These are phyloP conservation scores for Carex littledalei DNA, from an alignment of 176 grass and related monocot genomes.

Conservation along the genomic window DNA sequence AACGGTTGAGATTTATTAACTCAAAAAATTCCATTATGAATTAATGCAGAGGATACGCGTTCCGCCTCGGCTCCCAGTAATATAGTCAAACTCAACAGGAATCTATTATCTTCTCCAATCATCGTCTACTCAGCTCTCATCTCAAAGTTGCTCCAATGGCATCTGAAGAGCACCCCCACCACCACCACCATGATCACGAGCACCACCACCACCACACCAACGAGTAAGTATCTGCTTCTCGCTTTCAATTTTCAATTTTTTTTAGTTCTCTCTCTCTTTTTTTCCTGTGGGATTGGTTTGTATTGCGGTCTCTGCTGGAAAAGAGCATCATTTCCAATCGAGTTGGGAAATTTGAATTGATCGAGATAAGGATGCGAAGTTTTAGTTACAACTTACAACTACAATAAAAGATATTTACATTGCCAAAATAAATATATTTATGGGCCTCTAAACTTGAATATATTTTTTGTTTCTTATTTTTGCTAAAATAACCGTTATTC, in stretches of 20 bases:
- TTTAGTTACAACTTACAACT: not conserved
- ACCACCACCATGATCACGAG: not conserved
- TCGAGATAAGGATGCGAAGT: not conserved
- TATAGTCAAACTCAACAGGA: not conserved
- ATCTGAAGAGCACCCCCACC: constrained; percentile 41
- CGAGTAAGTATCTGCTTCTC: constrained; percentile 11
- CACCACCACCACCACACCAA: constrained; percentile 36
- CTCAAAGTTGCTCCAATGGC: constrained; percentile 40
- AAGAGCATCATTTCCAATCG: not conserved
- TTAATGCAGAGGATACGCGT: too few species aligned
- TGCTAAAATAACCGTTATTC: too few species aligned
- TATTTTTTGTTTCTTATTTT: too few species aligned
- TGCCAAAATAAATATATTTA: not conserved
- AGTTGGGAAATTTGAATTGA: not conserved
- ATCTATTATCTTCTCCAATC: not conserved
- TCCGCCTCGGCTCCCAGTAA: not conserved
- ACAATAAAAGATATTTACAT: not conserved
- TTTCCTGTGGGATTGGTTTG: not conserved
- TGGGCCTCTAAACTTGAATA: too few species aligned
- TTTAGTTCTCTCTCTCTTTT: not conserved
- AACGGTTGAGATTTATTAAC: too few species aligned
- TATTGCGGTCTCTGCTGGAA: not conserved
- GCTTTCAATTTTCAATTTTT: not conserved
- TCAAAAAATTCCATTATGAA: too few species aligned
- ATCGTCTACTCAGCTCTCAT: not conserved